phyloP scores from a whole-genome alignment of 2,329 filamentous ascomycete species.

The Metarhizium guizhouense region DNA sequence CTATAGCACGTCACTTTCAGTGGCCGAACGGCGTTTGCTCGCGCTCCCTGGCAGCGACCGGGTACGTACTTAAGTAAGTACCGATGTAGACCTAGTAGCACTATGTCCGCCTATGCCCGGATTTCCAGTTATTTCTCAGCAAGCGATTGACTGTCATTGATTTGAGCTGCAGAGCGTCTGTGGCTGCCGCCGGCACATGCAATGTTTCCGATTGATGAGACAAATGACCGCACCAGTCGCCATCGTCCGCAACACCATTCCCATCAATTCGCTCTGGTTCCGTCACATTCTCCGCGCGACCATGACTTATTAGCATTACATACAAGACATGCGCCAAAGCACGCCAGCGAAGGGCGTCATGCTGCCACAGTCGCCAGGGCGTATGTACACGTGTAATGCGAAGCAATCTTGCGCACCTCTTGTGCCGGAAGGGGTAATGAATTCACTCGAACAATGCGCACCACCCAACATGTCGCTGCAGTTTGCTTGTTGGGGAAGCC shows the following conservation, averaged over 20 bases:
- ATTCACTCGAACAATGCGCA: too few species aligned
- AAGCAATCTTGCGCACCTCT: too few species aligned
- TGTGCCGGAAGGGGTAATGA: too few species aligned
- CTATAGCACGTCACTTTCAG: background rate
- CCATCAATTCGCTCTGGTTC: background rate
- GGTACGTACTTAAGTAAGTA: too few species aligned
- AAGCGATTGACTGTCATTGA: background rate
- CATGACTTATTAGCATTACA: background rate
- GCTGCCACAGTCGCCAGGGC: background rate
- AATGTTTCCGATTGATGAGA: too few species aligned
- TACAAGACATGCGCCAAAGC: background rate
- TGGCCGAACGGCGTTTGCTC: background rate
- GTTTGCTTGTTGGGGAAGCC: too few species aligned
- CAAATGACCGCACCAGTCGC: background rate
- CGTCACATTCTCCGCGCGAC: background rate
- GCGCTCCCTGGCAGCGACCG: too few species aligned
- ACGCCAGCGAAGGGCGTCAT: background rate
- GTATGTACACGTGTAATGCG: too few species aligned
- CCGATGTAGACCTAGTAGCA: too few species aligned
- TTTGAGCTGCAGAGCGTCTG: too few species aligned
- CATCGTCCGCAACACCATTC: background rate
- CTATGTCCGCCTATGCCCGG: background rate
- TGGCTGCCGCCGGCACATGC: too few species aligned
- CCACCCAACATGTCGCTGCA: too few species aligned
- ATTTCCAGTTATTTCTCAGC: conserved; percentile 6